These are phyloP conservation scores for Xerocomellus dryophilus DNA, from an alignment of 768 basidiomycete genomes.

Conservation along the genomic window DNA sequence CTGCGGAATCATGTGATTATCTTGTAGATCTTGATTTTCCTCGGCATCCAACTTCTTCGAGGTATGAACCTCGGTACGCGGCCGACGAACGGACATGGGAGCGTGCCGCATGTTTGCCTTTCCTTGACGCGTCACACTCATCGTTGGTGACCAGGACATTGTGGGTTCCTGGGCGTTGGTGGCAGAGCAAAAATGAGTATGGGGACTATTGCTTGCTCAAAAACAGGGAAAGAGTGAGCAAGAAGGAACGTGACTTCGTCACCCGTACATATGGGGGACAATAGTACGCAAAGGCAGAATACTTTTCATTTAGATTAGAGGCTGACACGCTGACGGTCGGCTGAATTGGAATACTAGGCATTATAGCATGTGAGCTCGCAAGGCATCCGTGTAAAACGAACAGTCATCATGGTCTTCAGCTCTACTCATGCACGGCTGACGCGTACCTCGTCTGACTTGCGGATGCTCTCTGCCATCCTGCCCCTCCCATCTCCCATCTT, in stretches of 20 bases:
- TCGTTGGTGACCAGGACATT: slow-evolving; percentile 68
- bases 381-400: not conserved
- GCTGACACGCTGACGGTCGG: slow-evolving; percentile 17
- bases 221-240: slow-evolving; percentile 42
- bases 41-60: slow-evolving; percentile 49
- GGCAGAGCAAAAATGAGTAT: slow-evolving; percentile 69
- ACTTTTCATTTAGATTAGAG: slow-evolving; percentile 9
- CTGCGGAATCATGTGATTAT: slow-evolving; percentile 77
- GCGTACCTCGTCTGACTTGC: slow-evolving; percentile 42
- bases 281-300: slow-evolving; percentile 8
- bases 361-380: not conserved
- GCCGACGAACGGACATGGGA: slow-evolving; percentile 70
- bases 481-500: slow-evolving; percentile 47
- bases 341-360: slow-evolving; percentile 20
- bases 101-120: slow-evolving; percentile 72
- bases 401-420: slow-evolving; percentile 12
- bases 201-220: slow-evolving; percentile 91
- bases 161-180: slow-evolving; percentile 71
- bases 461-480: slow-evolving; percentile 35
- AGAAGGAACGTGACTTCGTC: slow-evolving; percentile 25
- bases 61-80: slow-evolving; percentile 78
- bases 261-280: slow-evolving; percentile 5
- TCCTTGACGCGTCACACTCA: slow-evolving; percentile 81
- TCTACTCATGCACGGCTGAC: slow-evolving; percentile 28
- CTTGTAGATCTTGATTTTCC: slow-evolving; percentile 90